These are phyloP conservation scores for Dissoconium aciculare DNA, from an alignment of 2,329 filamentous ascomycete genomes.

Conservation along the genomic window DNA sequence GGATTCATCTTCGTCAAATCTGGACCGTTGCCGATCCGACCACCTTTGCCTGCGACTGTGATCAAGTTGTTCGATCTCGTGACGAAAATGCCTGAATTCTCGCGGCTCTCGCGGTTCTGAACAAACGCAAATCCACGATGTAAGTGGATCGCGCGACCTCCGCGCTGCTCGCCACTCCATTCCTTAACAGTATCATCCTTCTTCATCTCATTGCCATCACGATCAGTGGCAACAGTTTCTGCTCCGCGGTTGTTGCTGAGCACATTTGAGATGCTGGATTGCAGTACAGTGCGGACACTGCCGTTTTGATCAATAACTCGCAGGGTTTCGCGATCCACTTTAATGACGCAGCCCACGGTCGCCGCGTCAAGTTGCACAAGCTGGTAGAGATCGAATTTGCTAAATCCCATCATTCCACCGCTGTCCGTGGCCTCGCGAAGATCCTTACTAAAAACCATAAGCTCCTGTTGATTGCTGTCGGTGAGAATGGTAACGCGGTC, in stretches of 20 bases:
- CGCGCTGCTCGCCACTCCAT: slow-evolving; percentile 66
- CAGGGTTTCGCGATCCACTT: slow-evolving; percentile 85
- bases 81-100: slow-evolving; percentile 84
- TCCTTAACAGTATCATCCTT: slow-evolving; percentile 88
- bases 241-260: slow-evolving; percentile 64
- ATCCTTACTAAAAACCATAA: slow-evolving; percentile 97
- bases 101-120: slow-evolving; percentile 66
- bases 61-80: slow-evolving; percentile 71
- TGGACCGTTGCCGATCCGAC: slow-evolving; percentile 54
- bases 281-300: slow-evolving; percentile 64
- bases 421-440: slow-evolving; percentile 84
- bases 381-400: slow-evolving; percentile 83
- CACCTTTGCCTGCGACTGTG: slow-evolving; percentile 88
- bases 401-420: slow-evolving; percentile 69
- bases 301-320: slow-evolving; percentile 84
- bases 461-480: slow-evolving; percentile 82
- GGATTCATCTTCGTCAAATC: slow-evolving; percentile 90
- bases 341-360: slow-evolving; percentile 85
- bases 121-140: slow-evolving; percentile 86
- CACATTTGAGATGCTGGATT: slow-evolving; percentile 83
- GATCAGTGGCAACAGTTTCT: slow-evolving; percentile 71
- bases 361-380: slow-evolving; percentile 85
- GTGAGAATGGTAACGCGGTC: slow-evolving; percentile 87
- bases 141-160: slow-evolving; percentile 84
- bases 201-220: slow-evolving; percentile 83